A percentile compares a stretch with the other conserved stretches of the same genome.
Evolutionary conservation across 768 basidiomycete genomes (phyloP).

Genomic region (Tylopilus felleus): DNA sequence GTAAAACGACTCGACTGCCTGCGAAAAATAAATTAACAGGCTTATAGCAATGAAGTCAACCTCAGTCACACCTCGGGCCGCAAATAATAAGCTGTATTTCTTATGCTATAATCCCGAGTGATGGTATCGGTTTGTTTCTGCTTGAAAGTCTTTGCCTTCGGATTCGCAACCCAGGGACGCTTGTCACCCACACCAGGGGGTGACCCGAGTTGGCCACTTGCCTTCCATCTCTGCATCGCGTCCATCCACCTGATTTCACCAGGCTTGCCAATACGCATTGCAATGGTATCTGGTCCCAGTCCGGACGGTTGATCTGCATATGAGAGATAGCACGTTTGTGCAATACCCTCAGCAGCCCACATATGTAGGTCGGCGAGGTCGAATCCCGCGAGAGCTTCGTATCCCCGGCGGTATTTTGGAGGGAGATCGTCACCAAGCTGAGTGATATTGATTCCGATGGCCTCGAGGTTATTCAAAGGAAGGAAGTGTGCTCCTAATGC

Average conservation of each 20-base stretch:
- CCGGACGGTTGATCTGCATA: slow-evolving; percentile 72
- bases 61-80: slow-evolving; percentile 60
- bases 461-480: slow-evolving; percentile 49
- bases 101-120: slow-evolving; percentile 53
- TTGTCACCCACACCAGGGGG: slow-evolving; percentile 53
- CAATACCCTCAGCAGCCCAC: slow-evolving; percentile 75
- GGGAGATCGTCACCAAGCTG: slow-evolving; percentile 32
- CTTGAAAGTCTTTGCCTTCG: slow-evolving; percentile 11
- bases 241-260: slow-evolving; percentile 28
- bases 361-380: slow-evolving; percentile 62
- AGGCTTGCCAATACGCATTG: slow-evolving; percentile 26
- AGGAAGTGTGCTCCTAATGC: slow-evolving; percentile 67
- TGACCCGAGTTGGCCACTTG: slow-evolving; percentile 40
- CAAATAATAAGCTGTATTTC: slow-evolving; percentile 49
- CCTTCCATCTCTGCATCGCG: slow-evolving; percentile 46
- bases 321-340: slow-evolving; percentile 64
- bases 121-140: slow-evolving; percentile 22
- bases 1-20: slow-evolving; percentile 75
- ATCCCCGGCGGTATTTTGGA: slow-evolving; percentile 26
- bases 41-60: not conserved
- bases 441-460: slow-evolving; percentile 44
- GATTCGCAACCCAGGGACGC: slow-evolving; percentile 27
- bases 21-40: not conserved
- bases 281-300: slow-evolving; percentile 60
- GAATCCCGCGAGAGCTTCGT: slow-evolving; percentile 40